These are phyloP conservation scores for Fusarium hostae DNA, from an alignment of 2,329 filamentous ascomycete species.

Conservation along the genomic window DNA sequence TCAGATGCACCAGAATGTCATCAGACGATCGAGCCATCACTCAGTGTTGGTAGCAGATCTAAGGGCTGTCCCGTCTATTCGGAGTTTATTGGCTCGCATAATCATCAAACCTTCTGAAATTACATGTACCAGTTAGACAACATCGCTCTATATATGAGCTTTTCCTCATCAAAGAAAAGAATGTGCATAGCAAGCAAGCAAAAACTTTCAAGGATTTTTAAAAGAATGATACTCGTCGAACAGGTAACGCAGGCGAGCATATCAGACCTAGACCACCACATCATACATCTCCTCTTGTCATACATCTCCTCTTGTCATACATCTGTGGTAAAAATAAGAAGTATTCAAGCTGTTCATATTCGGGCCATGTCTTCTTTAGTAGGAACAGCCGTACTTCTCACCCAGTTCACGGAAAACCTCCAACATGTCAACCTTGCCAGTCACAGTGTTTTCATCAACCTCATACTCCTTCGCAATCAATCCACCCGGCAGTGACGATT, in stretches of 20 bases:
- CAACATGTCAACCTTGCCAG: constrained; percentile 39
- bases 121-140: too few species aligned
- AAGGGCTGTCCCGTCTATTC: neutral
- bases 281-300: too few species aligned
- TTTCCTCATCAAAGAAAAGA: too few species aligned
- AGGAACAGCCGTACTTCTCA: neutral
- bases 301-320: neutral
- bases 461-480: constrained; percentile 40
- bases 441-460: constrained; percentile 34
- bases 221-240: neutral
- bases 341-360: neutral
- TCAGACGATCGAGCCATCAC: neutral
- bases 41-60: neutral
- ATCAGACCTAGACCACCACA: neutral
- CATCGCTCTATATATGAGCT: neutral
- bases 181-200: neutral
- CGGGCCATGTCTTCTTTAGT: too few species aligned
- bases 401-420: constrained; percentile 29
- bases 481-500: constrained; percentile 43
- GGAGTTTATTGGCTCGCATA: neutral
- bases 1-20: neutral
- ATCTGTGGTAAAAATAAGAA: neutral
- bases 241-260: neutral
- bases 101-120: neutral
- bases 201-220: neutral